Conservation (phyloP, 371 early-diverging fungal species). For the Blakeslea trispora region DNA sequence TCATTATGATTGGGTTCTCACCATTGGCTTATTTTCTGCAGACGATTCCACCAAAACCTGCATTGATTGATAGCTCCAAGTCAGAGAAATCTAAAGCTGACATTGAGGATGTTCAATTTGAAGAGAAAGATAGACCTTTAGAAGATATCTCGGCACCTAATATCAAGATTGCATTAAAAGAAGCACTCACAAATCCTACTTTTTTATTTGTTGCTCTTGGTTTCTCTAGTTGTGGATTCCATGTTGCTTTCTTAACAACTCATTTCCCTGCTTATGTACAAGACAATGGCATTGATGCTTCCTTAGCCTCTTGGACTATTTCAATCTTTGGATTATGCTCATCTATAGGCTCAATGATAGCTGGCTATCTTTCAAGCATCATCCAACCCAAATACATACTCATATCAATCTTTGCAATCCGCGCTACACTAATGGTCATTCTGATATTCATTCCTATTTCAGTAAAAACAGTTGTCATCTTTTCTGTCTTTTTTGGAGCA, state of each 20-base stretch:
- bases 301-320: constrained; percentile 38
- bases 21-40: constrained; percentile 26
- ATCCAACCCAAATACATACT: constrained; percentile 29
- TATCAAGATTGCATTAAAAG: constrained; percentile 23
- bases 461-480: constrained; percentile 31
- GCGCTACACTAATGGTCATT: constrained; percentile 27
- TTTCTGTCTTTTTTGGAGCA: constrained; percentile 59
- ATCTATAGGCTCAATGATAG: constrained; percentile 25
- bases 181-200: constrained; percentile 29
- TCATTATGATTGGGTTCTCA: constrained; percentile 12
- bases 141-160: constrained; percentile 18
- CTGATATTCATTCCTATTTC: constrained; percentile 30
- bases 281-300: constrained; percentile 30
- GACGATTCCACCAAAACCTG: constrained; percentile 20
- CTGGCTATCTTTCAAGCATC: constrained; percentile 24
- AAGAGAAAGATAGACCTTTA: constrained; percentile 2
- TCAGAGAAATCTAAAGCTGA: no score
- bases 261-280: constrained; percentile 41
- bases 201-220: constrained; percentile 33
- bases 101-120: no score
- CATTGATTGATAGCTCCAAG: neutral
- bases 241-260: constrained; percentile 34
- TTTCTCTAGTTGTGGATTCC: constrained; percentile 39
- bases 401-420: constrained; percentile 22
- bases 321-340: constrained; percentile 40